These are phyloP conservation scores for Cyclotella atomus DNA, from an alignment of 108 stramenopile genomes.

Conservation along the genomic window DNA sequence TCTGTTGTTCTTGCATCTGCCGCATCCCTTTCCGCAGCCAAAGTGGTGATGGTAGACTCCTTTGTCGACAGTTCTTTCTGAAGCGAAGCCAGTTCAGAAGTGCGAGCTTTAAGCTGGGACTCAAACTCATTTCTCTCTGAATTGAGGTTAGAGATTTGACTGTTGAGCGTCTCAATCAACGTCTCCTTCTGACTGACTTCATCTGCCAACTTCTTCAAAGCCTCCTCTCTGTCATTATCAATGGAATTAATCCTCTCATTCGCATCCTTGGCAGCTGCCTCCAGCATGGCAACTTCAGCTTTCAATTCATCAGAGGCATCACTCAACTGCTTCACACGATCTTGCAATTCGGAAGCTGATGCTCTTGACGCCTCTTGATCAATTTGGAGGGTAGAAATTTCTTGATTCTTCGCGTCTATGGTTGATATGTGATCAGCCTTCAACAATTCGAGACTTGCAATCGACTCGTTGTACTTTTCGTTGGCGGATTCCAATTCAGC, in stretches of 20 bases:
- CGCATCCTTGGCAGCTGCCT: not conserved
- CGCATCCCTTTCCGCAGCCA: not conserved
- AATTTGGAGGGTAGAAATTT: not conserved
- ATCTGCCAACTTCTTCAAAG: not conserved
- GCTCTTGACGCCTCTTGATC: too few species aligned
- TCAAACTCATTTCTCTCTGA: not conserved
- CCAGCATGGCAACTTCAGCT: not conserved
- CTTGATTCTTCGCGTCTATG: not conserved
- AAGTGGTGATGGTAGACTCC: not conserved
- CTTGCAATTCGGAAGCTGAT: too few species aligned
- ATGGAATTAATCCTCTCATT: not conserved
- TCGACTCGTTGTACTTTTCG: not conserved
- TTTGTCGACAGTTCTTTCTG: not conserved
- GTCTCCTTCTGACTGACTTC: not conserved
- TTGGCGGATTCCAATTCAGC: not conserved
- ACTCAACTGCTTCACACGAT: not conserved
- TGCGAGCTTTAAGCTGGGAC: not conserved
- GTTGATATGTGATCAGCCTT: not conserved
- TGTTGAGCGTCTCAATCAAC: not conserved
- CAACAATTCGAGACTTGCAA: not conserved
- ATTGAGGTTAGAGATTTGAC: slow-evolving; percentile 10
- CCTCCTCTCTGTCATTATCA: not conserved
- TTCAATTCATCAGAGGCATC: too few species aligned
- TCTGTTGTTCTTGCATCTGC: slow-evolving; percentile 1
- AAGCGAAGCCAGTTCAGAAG: not conserved